phyloP scores from a whole-genome alignment of 2,329 filamentous ascomycete genomes.

The Ceratocystis destructans region DNA sequence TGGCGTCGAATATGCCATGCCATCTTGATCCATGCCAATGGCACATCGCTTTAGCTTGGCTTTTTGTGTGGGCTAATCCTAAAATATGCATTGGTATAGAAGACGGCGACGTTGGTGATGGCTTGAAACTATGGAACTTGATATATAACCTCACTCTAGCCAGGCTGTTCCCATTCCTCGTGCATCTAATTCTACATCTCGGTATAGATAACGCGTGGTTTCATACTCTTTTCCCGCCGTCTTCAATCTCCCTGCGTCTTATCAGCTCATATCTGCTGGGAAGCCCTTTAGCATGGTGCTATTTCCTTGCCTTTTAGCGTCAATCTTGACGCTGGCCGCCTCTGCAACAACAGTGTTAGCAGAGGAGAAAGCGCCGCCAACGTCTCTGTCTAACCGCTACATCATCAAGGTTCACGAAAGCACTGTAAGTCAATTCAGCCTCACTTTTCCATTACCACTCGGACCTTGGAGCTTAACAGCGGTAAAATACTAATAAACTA shows the following conservation, averaged over 20 bases:
- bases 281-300: slow-evolving; percentile 26
- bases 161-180: neutral
- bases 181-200: neutral
- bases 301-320: slow-evolving; percentile 25
- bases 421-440: slow-evolving; percentile 27
- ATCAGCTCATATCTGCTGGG: neutral
- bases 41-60: neutral
- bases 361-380: neutral
- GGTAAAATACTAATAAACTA: neutral
- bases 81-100: neutral
- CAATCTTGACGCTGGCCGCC: slow-evolving; percentile 27
- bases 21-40: neutral
- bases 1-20: neutral
- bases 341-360: slow-evolving; percentile 22
- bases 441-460: neutral
- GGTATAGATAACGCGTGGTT: too few species aligned
- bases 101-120: too few species aligned
- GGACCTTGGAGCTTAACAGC: neutral
- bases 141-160: neutral
- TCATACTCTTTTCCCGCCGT: neutral
- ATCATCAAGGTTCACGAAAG: slow-evolving; percentile 41
- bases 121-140: neutral
- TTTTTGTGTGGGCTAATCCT: neutral
- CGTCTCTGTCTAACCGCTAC: slow-evolving; percentile 33
- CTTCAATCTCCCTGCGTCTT: neutral